Percentiles rank a stretch among this genome's conserved stretches.
Conservation (phyloP, 306 rosid species). For the Cicer cuneatum region DNA sequence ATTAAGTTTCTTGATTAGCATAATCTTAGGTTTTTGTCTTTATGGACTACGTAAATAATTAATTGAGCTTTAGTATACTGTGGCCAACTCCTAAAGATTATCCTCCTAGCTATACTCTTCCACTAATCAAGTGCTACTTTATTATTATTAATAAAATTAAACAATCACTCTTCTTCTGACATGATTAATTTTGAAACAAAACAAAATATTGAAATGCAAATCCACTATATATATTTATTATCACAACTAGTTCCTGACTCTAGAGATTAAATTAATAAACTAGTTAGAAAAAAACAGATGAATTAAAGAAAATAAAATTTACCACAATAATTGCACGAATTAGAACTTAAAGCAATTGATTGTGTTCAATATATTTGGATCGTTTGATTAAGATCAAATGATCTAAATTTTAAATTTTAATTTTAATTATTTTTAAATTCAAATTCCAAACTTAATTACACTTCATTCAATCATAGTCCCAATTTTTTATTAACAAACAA, state of each 20-base stretch:
- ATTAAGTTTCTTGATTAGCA: slow-evolving; percentile 13
- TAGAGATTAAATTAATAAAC: slow-evolving; percentile 36
- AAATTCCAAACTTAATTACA: too few relatives aligned
- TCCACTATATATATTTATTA: slow-evolving; percentile 36
- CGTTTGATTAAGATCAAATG: too few relatives aligned
- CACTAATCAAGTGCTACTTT: slow-evolving; percentile 14
- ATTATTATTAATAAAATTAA: background rate
- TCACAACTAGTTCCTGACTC: slow-evolving; percentile 31
- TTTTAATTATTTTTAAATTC: too few relatives aligned
- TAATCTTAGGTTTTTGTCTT: background rate
- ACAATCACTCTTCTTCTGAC: slow-evolving; percentile 26
- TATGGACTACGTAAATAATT: slow-evolving; percentile 6
- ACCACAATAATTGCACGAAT: slow-evolving; percentile 13
- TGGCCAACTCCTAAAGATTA: slow-evolving; percentile 2
- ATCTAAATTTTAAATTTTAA: too few relatives aligned
- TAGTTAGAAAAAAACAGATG: slow-evolving; percentile 26
- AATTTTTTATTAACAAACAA: too few relatives aligned
- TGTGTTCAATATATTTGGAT: too few relatives aligned
- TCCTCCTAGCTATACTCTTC: background rate
- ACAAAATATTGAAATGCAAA: slow-evolving; percentile 23
- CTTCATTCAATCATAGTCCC: too few relatives aligned
- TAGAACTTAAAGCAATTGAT: slow-evolving; percentile 2
- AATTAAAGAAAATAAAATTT: slow-evolving; percentile 11
- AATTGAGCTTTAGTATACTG: slow-evolving; percentile 11
- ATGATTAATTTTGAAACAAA: slow-evolving; percentile 40